Conservation (phyloP, 345 rosid genomes). For the Sisymbrium irio region DNA sequence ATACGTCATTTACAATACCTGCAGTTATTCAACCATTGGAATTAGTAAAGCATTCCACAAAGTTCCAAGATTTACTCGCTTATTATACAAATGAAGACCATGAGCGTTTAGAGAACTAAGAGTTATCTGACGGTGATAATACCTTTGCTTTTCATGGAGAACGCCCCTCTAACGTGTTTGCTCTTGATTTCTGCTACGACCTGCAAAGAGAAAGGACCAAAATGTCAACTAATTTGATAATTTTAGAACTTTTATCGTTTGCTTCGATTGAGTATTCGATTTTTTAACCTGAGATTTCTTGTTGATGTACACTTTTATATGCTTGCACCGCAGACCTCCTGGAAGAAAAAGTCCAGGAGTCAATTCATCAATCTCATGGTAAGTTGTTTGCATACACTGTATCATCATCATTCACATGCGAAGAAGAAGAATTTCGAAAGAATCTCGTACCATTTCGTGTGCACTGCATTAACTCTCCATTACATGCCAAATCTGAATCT, state of each 20-base stretch:
- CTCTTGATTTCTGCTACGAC: slow-evolving; percentile 71
- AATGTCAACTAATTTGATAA: neutral
- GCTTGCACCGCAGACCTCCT: slow-evolving; percentile 68
- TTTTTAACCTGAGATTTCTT: slow-evolving; percentile 73
- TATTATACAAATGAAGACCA: neutral
- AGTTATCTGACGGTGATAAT: neutral
- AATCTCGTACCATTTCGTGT: slow-evolving; percentile 64
- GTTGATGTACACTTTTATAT: slow-evolving; percentile 58
- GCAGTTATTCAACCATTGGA: slow-evolving; percentile 5
- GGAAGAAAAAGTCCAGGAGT: slow-evolving; percentile 32
- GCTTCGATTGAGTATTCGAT: neutral
- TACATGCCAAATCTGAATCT: slow-evolving; percentile 48
- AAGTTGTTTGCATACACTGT: neutral
- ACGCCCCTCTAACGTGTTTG: slow-evolving; percentile 92
- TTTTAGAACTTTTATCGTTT: neutral
- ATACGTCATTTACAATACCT: slow-evolving; percentile 76
- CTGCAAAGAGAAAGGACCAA: slow-evolving; percentile 32
- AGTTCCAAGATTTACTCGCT: neutral
- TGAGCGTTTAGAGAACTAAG: neutral
- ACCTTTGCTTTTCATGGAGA: slow-evolving; percentile 89
- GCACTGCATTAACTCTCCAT: slow-evolving; percentile 70
- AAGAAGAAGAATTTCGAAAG: neutral
- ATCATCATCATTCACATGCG: neutral
- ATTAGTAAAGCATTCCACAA: slow-evolving; percentile 1
- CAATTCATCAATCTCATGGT: neutral